A percentile compares a stretch with the other conserved stretches of the same genome.
phyloP scores from a whole-genome alignment of 176 grass and related monocot genomes.

The Luzula sylvatica region DNA sequence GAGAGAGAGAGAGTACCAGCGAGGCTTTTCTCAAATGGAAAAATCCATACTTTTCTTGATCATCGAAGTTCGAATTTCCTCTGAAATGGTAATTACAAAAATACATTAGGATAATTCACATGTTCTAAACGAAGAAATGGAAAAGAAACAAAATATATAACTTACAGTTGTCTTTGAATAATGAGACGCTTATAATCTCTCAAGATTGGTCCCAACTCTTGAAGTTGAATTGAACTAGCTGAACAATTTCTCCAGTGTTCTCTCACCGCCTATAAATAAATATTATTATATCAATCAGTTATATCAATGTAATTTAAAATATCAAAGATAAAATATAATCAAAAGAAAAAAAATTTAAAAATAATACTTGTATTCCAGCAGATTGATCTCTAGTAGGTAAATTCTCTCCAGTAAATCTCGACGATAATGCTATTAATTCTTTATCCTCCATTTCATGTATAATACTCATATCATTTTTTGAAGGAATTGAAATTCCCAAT shows the following conservation, averaged over 20 bases:
- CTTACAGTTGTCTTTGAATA: conserved; percentile 35
- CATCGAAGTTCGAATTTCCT: conserved; percentile 24
- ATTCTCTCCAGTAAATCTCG: conserved; percentile 51
- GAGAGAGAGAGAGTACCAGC: conserved; percentile 32
- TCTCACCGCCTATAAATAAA: conserved; percentile 49
- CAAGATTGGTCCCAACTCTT: conserved; percentile 65
- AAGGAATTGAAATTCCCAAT: conserved; percentile 61
- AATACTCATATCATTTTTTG: conserved; percentile 45
- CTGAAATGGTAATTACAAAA: conserved; percentile 21
- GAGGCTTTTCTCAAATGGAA: conserved; percentile 82
- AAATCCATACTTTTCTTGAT: conserved; percentile 32
- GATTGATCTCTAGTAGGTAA: conserved; percentile 45
- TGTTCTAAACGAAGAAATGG: neutral
- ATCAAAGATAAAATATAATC: neutral
- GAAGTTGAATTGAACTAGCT: conserved; percentile 52
- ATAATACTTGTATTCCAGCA: conserved; percentile 53
- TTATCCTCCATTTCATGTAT: conserved; percentile 65
- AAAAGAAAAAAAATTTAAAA: conserved; percentile 4
- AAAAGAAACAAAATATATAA: too few species aligned
- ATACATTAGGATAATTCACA: neutral
- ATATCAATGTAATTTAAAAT: too few species aligned
- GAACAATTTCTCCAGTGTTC: conserved; percentile 61
- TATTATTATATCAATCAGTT: too few species aligned
- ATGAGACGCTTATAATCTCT: conserved; percentile 77
- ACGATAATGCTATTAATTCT: conserved; percentile 63